Evolutionary conservation across 78 protist genomes (phyloP), one percentile per base, ranked within the genome.

Genomic region (Diacronema lutheri): DNA sequence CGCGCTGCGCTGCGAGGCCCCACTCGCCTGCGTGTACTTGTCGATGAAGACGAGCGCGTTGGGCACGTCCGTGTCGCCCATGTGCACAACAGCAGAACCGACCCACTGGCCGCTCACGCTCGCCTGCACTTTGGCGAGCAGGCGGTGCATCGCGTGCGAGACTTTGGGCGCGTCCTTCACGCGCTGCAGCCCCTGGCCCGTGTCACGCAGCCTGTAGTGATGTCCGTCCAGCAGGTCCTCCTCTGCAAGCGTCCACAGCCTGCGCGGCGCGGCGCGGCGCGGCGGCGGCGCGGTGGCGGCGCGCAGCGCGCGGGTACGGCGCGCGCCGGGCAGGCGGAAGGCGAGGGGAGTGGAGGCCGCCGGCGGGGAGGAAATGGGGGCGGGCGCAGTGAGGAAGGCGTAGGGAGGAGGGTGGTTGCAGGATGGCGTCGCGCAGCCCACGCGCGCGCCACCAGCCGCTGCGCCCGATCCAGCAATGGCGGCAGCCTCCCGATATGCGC

Each of bases 51-150:
- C 55, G 44, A 96, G 90, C 21, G 97, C 96, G 46, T 95, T 96
- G 23, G 98, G 98, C 50, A 96, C 97, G 50, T 95, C 90, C 65
- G 84, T 85, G 68, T 96, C 98, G 40, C 98, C 97, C 25, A 95
- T 72, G 81, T 95, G 98, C 20, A 96, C 73, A 4, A 90, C 97
- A 1, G 87, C 33, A 0, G 93, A 88, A 21, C 98, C 98, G 16
- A 95, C 93, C 98, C 98, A 96, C 33, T 50, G 44, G 21, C 87
- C 92, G 29, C 92, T 92, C 31, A 91, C 73, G 69, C 72, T 61
- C 56, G 68, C 1, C 86, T 95, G 96, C 25, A 57, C 55, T 64
- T 35, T 23, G 50, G 65, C 37, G 29, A 96, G 55, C 19, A 92
- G 58, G 19, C 57, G 1, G 26, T 31, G 37, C 97, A 96, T 95